Percentiles rank a stretch among this genome's conserved stretches.
Conservation (phyloP, 2,329 filamentous ascomycete genomes). For the Mycocentrospora acerina region DNA sequence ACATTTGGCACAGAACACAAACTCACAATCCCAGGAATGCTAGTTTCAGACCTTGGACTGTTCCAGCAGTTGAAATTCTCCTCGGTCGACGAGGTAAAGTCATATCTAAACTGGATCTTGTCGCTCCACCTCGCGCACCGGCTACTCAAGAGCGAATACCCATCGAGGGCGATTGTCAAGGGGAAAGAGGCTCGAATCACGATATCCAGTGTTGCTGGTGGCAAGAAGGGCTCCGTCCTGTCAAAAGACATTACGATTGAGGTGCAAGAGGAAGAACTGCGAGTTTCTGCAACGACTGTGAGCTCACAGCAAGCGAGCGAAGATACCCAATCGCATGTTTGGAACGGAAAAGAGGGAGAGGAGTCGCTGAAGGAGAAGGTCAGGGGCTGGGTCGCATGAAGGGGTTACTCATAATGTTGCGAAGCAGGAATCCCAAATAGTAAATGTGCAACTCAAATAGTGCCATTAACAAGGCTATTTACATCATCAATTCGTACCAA, state of each 20-base stretch:
- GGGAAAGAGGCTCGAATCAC: slow-evolving; percentile 25
- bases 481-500: too few relatives aligned
- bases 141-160: slow-evolving; percentile 27
- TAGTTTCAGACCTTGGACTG: slow-evolving; percentile 30
- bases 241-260: slow-evolving; percentile 26
- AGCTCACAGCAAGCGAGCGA: slow-evolving; percentile 7
- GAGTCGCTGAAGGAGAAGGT: slow-evolving; percentile 24
- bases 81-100: slow-evolving; percentile 27
- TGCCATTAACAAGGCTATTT: too few relatives aligned
- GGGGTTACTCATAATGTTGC: background rate
- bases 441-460: too few relatives aligned
- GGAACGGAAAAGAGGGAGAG: slow-evolving; percentile 20
- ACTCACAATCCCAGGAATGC: slow-evolving; percentile 31
- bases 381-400: slow-evolving; percentile 25
- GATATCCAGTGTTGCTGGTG: slow-evolving; percentile 18
- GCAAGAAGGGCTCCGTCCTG: slow-evolving; percentile 16
- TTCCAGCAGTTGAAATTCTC: slow-evolving; percentile 33
- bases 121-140: slow-evolving; percentile 34
- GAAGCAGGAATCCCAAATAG: too few relatives aligned
- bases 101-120: slow-evolving; percentile 37
- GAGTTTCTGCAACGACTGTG: slow-evolving; percentile 8
- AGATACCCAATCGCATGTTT: slow-evolving; percentile 18
- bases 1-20: slow-evolving; percentile 40
- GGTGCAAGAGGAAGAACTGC: slow-evolving; percentile 20
- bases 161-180: slow-evolving; percentile 17